Conservation (phyloP, 2,329 filamentous ascomycete genomes). For the Lasiodiplodia sp. region DNA sequence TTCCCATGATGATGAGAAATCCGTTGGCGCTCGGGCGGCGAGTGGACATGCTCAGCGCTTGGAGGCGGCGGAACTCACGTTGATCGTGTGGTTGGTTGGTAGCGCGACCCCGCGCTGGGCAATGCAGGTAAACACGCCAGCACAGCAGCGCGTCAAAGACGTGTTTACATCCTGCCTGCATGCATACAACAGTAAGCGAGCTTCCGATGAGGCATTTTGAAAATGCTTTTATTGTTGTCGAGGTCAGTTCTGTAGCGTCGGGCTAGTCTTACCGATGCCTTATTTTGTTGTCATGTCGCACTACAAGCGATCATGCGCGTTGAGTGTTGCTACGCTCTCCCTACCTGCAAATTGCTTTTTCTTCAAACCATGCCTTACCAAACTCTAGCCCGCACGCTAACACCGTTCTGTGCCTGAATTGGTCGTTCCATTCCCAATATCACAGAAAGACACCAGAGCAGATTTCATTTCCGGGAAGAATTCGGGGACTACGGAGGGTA, state of each 20-base stretch:
- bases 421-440: neutral
- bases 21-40: neutral
- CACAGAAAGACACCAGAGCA: neutral
- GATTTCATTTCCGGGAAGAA: neutral
- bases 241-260: neutral
- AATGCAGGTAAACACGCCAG: slow-evolving; percentile 25
- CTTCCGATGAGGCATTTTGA: neutral
- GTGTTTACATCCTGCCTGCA: slow-evolving; percentile 9
- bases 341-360: neutral
- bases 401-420: neutral
- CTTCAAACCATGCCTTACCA: neutral
- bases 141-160: slow-evolving; percentile 16
- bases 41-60: neutral
- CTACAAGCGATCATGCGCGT: neutral
- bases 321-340: neutral
- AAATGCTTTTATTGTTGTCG: neutral
- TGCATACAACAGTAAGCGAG: neutral
- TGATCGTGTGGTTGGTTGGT: slow-evolving; percentile 18
- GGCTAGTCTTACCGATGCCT: neutral
- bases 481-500: too few species aligned
- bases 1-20: neutral
- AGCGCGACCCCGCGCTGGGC: slow-evolving; percentile 19
- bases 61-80: neutral
- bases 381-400: neutral
- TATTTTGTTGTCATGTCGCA: slow-evolving; percentile 3